Percentiles rank a stretch among this genome's conserved stretches.
Conservation (phyloP, 768 basidiomycete species). For the Amanita exitialis region DNA sequence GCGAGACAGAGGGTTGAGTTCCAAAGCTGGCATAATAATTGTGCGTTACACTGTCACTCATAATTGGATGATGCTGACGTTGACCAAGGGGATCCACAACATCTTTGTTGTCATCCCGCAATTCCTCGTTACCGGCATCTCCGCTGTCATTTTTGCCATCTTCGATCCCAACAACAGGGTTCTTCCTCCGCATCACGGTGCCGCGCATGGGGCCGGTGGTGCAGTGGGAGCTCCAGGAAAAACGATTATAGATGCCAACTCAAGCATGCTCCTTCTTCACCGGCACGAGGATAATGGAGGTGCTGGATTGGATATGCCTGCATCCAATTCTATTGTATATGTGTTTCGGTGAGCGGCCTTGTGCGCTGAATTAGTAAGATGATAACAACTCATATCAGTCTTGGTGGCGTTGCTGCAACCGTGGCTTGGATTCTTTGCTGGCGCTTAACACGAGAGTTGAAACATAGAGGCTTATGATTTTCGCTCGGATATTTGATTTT, state of each 20-base stretch:
- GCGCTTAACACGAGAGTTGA: slow-evolving; percentile 18
- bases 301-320: not conserved
- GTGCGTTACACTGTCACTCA: slow-evolving; percentile 29
- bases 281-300: not conserved
- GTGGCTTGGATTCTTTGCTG: slow-evolving; percentile 21
- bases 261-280: not conserved
- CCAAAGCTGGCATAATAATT: slow-evolving; percentile 83
- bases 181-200: slow-evolving; percentile 23
- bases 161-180: slow-evolving; percentile 56
- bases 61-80: not conserved
- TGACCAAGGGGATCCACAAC: slow-evolving; percentile 81
- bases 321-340: slow-evolving; percentile 62
- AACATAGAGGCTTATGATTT: slow-evolving; percentile 13
- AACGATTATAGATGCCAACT: not conserved
- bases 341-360: slow-evolving; percentile 54
- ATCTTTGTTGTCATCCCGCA: slow-evolving; percentile 91
- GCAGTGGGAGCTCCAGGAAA: slow-evolving; percentile 5
- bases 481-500: not conserved
- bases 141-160: slow-evolving; percentile 79
- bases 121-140: slow-evolving; percentile 82
- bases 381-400: slow-evolving; percentile 19
- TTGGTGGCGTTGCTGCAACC: slow-evolving; percentile 30
- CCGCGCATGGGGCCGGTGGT: slow-evolving; percentile 3
- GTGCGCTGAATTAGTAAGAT: not conserved
- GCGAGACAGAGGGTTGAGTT: slow-evolving; percentile 37